Conservation (phyloP, 2,329 filamentous ascomycete species). For the Pseudopithomyces maydicus region DNA sequence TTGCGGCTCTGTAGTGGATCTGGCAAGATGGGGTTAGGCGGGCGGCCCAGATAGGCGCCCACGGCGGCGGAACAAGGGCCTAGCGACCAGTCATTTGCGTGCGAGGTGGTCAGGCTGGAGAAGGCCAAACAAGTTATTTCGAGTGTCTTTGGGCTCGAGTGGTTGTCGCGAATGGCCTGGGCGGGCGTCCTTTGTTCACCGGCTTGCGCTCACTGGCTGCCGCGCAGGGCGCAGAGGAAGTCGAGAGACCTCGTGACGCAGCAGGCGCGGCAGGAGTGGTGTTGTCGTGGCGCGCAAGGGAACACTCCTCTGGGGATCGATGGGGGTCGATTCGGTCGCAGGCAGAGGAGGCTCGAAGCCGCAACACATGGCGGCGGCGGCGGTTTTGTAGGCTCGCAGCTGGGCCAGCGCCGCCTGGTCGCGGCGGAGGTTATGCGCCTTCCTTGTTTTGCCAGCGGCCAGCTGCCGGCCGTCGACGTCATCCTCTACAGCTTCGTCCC, state of each 20-base stretch:
- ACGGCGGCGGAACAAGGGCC: conserved; percentile 34
- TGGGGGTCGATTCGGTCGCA: conserved; percentile 26
- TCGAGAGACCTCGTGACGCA: conserved; percentile 29
- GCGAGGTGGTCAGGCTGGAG: conserved; percentile 40
- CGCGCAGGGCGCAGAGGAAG: conserved; percentile 26
- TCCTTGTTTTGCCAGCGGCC: conserved; percentile 38
- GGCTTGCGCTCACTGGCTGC: conserved; percentile 43
- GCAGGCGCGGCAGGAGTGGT: conserved; percentile 25
- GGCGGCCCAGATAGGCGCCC: conserved; percentile 46
- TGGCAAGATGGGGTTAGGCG: conserved; percentile 38
- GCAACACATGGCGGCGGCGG: conserved; percentile 27
- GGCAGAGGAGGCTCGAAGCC: conserved; percentile 42
- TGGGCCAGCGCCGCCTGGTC: conserved; percentile 22
- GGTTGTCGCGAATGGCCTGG: conserved; percentile 35
- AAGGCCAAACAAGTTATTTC: conserved; percentile 43
- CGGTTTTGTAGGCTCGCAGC: conserved; percentile 36
- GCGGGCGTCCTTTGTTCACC: conserved; percentile 41
- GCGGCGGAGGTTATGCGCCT: conserved; percentile 20
- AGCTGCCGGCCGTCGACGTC: no score
- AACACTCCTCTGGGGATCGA: conserved; percentile 44
- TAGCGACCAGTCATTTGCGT: conserved; percentile 47
- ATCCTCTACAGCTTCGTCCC: background rate
- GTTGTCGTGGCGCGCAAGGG: conserved; percentile 44
- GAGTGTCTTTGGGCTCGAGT: conserved; percentile 33
- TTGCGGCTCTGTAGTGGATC: conserved; percentile 50